Percentiles rank a stretch among this genome's conserved stretches.
These are phyloP conservation scores for Thermomucor indicae-seudaticae DNA, from an alignment of 371 early-diverging fungal species.

Conservation along the genomic window DNA sequence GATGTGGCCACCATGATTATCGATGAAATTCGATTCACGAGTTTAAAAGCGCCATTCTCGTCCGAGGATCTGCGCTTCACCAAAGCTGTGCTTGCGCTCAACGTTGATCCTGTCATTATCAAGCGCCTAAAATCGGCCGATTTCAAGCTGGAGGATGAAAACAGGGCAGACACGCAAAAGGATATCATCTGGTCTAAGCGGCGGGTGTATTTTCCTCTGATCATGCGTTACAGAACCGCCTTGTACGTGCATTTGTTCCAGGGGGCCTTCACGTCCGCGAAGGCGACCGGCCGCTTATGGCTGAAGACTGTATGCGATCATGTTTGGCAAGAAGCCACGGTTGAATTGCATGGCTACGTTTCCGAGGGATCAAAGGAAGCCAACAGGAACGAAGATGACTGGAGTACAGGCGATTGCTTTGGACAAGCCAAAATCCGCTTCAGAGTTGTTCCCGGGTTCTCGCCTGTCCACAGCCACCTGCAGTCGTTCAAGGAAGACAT, in stretches of 20 bases:
- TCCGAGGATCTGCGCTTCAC: constrained; percentile 2
- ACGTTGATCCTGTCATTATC: constrained; percentile 22
- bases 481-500: constrained; percentile 21
- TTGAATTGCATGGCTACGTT: constrained; percentile 15
- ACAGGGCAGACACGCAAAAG: not conserved
- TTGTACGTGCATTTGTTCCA: constrained; percentile 22
- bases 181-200: constrained; percentile 13
- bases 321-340: constrained; percentile 17
- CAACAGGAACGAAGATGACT: constrained; percentile 24
- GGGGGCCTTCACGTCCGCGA: constrained; percentile 4
- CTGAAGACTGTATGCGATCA: constrained; percentile 18
- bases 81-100: constrained; percentile 18
- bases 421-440: constrained; percentile 18
- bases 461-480: constrained; percentile 24
- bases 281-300: constrained; percentile 24
- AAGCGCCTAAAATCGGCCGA: constrained; percentile 15
- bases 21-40: constrained; percentile 11
- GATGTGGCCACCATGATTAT: constrained; percentile 30
- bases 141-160: too few relatives aligned
- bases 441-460: constrained; percentile 26
- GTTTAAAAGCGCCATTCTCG: constrained; percentile 13
- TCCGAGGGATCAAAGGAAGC: constrained; percentile 10
- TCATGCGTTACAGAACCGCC: constrained; percentile 28
- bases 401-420: constrained; percentile 15
- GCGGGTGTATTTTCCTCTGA: constrained; percentile 24